phyloP scores from a whole-genome alignment of 495 filamentous ascomycete genomes.

The Penicillium riverlandense region DNA sequence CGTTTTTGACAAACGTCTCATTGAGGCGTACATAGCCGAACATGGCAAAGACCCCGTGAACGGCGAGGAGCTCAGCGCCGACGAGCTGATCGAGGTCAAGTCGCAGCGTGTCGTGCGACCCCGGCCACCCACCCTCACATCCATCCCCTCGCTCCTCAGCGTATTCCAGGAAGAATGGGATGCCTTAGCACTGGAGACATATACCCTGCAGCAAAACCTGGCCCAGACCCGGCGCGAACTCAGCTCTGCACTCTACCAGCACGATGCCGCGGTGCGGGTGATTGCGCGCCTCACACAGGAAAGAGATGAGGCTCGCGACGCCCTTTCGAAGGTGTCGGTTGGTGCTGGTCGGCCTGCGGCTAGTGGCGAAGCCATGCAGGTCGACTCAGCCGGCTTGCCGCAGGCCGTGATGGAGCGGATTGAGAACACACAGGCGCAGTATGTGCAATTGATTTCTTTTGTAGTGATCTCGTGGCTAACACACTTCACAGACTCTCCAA shows the following conservation, averaged over 20 bases:
- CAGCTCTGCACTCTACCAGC: conserved; percentile 86
- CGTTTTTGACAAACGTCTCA: conserved; percentile 89
- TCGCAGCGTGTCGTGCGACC: conserved; percentile 74
- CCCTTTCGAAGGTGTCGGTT: conserved; percentile 78
- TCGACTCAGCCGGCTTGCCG: conserved; percentile 69
- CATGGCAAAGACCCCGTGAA: conserved; percentile 92
- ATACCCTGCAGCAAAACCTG: conserved; percentile 79
- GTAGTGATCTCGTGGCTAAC: not conserved
- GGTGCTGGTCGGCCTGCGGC: conserved; percentile 45
- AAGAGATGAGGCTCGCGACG: conserved; percentile 86
- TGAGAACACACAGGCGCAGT: conserved; percentile 71
- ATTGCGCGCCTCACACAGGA: conserved; percentile 84
- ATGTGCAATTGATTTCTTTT: conserved; percentile 23
- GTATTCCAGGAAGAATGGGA: conserved; percentile 99
- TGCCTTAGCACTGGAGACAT: conserved; percentile 81
- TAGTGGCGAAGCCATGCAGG: conserved; percentile 81
- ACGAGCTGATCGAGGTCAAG: conserved; percentile 85
- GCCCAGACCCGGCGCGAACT: conserved; percentile 88
- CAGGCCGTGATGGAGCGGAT: conserved; percentile 66
- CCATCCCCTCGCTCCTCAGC: conserved; percentile 89
- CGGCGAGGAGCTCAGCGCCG: conserved; percentile 74
- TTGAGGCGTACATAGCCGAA: conserved; percentile 91
- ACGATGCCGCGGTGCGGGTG: conserved; percentile 90
- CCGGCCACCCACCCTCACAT: conserved; percentile 89
- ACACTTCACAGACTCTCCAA: conserved; percentile 61